These are phyloP conservation scores for Microcyclosporella mali DNA, from an alignment of 2,329 filamentous ascomycete genomes.

Conservation along the genomic window DNA sequence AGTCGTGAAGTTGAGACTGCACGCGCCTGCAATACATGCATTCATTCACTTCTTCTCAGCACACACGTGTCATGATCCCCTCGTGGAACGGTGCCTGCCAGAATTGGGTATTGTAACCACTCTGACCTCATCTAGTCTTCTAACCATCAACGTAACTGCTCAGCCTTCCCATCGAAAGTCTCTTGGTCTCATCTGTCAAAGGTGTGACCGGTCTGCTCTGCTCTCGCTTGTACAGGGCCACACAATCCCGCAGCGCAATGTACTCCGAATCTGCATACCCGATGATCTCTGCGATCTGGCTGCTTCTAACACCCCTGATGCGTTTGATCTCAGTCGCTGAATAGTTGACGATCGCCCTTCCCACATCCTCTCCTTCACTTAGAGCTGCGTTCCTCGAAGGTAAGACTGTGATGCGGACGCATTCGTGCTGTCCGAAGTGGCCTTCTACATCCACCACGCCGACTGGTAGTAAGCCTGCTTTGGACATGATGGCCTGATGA, in stretches of 20 bases:
- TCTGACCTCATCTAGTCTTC: background rate
- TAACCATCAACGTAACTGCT: slow-evolving; percentile 25
- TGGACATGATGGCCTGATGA: slow-evolving; percentile 69
- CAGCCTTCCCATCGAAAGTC: slow-evolving; percentile 24
- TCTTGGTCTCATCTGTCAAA: slow-evolving; percentile 17
- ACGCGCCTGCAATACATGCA: too few relatives aligned
- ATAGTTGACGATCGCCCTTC: slow-evolving; percentile 87
- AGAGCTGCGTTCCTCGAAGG: slow-evolving; percentile 46
- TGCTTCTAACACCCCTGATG: slow-evolving; percentile 79
- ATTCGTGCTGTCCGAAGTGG: slow-evolving; percentile 84
- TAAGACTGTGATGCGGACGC: slow-evolving; percentile 78
- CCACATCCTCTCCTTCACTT: slow-evolving; percentile 58
- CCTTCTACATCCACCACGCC: slow-evolving; percentile 89
- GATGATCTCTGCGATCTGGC: slow-evolving; percentile 69
- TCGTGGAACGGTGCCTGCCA: too few relatives aligned
- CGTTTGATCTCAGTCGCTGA: slow-evolving; percentile 73
- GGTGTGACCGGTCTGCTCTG: slow-evolving; percentile 28
- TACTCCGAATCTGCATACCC: slow-evolving; percentile 96
- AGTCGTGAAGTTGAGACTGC: too few relatives aligned
- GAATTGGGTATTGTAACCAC: too few relatives aligned
- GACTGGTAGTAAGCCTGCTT: slow-evolving; percentile 81
- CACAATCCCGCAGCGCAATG: slow-evolving; percentile 79
- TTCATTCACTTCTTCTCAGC: too few relatives aligned
- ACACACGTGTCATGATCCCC: too few relatives aligned
- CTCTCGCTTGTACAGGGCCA: slow-evolving; percentile 59